Evolutionary conservation across 164 flowering plant genomes (phyloP), one percentile per base, ranked within the genome.

Genomic region (Dillenia turbinata): DNA sequence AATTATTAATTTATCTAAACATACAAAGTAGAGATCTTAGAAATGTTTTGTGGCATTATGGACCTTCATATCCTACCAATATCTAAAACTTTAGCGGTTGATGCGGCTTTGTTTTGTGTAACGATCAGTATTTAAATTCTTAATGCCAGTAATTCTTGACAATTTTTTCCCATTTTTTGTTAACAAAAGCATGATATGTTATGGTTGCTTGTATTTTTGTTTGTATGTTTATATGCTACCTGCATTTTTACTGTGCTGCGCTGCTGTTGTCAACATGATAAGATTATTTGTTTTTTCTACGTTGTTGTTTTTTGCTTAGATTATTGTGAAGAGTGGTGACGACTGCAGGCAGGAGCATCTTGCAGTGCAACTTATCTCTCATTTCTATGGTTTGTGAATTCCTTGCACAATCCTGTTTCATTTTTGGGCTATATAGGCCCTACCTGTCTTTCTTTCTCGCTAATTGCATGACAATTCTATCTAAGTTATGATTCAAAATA

Each of bases 271-370:
- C 46, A 14, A 22, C 14, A 10, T 47, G 12, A 47, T 44, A 40
- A 22, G 52, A 43, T 57, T 10, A 54, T 54, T 47, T 44, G 11
- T 5, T 17, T 9, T 44, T 72, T 44, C 14, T 15, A 66, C 63
- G 51, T 57, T 16, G 12, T 59, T 63, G 60, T 19, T 59, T 68
- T 40, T 62, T 12, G n/a, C 62, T 24, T 61, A 91, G 96, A 70
- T 87, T 56, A 95, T 95, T 71, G 99, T 95, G 58, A 95, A 95
- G 83, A 95, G 99, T 74, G 99, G 99, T 57, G 99, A 95, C 83
- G 99, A 95, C 77, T 95, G 99, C 71, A 81, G 99, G 78, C 99
- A 95, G 78, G 99, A 95, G 76, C 98, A 95, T 76, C 96, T 95
- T 64, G 99, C 99, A 26, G 99, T 92, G 64, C 99, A 95, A 73